Evolutionary conservation across 345 rosid species (phyloP).

Genomic region (Moringa oleifera): DNA sequence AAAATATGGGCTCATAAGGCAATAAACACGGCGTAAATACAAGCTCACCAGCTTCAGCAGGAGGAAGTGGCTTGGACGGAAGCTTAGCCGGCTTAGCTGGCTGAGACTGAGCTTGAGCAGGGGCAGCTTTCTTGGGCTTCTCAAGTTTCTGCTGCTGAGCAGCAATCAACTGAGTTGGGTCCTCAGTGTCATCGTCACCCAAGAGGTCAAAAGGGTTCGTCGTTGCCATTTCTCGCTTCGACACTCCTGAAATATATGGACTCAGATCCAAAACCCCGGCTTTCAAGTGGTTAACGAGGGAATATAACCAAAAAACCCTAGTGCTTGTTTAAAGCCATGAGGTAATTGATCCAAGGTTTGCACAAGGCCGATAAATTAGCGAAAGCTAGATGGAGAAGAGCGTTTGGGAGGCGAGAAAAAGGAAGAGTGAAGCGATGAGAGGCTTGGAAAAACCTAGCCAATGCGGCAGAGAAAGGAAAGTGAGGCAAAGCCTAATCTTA

Average conservation of each 20-base stretch:
- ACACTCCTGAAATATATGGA: not conserved
- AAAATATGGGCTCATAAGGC: not conserved
- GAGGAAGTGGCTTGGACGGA: conserved; percentile 75
- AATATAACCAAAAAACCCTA: conserved; percentile 30
- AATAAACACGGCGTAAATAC: not conserved
- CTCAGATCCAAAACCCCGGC: conserved; percentile 3
- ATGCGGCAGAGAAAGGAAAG: conserved; percentile 39
- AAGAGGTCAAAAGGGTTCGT: conserved; percentile 85
- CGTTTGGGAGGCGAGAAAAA: not conserved
- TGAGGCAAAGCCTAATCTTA: conserved; percentile 27
- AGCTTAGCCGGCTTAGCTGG: conserved; percentile 59
- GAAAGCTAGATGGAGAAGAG: not conserved
- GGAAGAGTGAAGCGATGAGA: not conserved
- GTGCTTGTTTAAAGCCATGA: conserved; percentile 33
- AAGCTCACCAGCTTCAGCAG: conserved; percentile 73
- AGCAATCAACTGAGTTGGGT: conserved; percentile 52
- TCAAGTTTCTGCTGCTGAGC: conserved; percentile 43
- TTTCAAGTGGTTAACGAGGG: not conserved
- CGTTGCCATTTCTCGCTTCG: conserved; percentile 61
- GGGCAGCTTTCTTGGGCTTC: conserved; percentile 54
- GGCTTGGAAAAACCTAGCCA: conserved; percentile 39
- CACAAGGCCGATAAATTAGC: conserved; percentile 8
- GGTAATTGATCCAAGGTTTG: conserved; percentile 10
- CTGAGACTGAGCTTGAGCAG: conserved; percentile 32
- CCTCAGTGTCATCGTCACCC: conserved; percentile 76